phyloP scores from a whole-genome alignment of 2,329 filamentous ascomycete genomes.

The Setomelanomma holmii region DNA sequence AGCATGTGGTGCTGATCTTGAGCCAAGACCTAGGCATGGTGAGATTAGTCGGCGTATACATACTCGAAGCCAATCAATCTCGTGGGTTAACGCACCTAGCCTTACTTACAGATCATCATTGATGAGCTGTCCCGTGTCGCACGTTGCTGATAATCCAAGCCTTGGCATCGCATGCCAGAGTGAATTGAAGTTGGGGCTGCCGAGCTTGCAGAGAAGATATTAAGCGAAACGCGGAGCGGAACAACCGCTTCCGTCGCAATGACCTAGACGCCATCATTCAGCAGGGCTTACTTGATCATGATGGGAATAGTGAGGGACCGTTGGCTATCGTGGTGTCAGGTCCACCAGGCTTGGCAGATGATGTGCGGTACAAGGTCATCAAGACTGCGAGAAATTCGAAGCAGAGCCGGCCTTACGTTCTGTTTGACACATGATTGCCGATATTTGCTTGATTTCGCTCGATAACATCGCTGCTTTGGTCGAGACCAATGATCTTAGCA shows the following conservation, averaged over 20 bases:
- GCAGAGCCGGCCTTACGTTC: conserved; percentile 1
- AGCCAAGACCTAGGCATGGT: too few relatives aligned
- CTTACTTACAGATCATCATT: too few relatives aligned
- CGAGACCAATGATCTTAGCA: conserved; percentile 2
- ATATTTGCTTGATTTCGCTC: conserved; percentile 1
- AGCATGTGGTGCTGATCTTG: too few relatives aligned
- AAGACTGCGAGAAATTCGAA: not conserved
- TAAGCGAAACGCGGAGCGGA: too few relatives aligned
- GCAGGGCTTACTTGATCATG: conserved; percentile 31
- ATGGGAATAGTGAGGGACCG: conserved; percentile 28
- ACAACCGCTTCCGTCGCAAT: too few relatives aligned
- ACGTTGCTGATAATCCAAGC: too few relatives aligned
- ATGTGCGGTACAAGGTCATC: conserved; percentile 45
- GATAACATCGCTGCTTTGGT: not conserved
- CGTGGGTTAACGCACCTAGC: too few relatives aligned
- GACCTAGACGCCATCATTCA: conserved; percentile 40
- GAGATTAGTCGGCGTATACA: too few relatives aligned
- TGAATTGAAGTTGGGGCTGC: not conserved
- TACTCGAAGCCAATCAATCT: too few relatives aligned
- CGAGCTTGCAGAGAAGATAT: not conserved
- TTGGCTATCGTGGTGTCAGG: conserved; percentile 53
- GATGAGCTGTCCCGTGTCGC: too few relatives aligned
- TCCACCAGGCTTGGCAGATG: conserved; percentile 52
- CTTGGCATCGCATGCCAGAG: too few relatives aligned
- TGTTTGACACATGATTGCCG: not conserved